These are phyloP conservation scores for Globisporangium echinulatum DNA, from an alignment of 352 stramenopile species.

Conservation along the genomic window DNA sequence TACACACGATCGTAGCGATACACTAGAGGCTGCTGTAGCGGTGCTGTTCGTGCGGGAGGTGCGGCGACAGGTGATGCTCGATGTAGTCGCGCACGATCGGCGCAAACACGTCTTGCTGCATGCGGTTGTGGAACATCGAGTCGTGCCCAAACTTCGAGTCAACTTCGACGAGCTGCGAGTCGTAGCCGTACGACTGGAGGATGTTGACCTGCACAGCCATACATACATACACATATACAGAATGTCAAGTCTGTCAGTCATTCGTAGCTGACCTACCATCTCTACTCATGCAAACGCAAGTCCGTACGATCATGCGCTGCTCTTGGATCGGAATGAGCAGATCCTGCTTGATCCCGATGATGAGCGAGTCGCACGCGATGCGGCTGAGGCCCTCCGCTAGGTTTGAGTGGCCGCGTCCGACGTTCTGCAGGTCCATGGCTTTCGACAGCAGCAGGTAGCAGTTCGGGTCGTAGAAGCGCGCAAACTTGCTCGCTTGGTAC, in stretches of 20 bases:
- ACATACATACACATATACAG: neutral
- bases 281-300: neutral
- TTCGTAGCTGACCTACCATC: too few species aligned
- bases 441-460: constrained; percentile 87
- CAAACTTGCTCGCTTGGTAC: constrained; percentile 86
- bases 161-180: constrained; percentile 62
- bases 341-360: constrained; percentile 83
- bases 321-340: constrained; percentile 81
- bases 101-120: constrained; percentile 74
- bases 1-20: neutral
- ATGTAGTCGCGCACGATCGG: constrained; percentile 64
- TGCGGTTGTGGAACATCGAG: constrained; percentile 80
- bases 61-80: constrained; percentile 46
- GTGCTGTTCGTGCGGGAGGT: constrained; percentile 61
- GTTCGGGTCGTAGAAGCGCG: constrained; percentile 79
- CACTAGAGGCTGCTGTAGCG: constrained; percentile 69
- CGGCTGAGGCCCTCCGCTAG: constrained; percentile 66
- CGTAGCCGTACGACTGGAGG: constrained; percentile 65
- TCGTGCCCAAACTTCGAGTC: constrained; percentile 86
- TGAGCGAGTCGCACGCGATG: constrained; percentile 56
- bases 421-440: constrained; percentile 81
- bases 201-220: constrained; percentile 44
- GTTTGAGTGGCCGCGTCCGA: constrained; percentile 62
- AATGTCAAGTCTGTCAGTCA: too few species aligned
- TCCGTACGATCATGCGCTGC: constrained; percentile 58